Conservation (phyloP, 1,284 basidiomycete genomes). For the Rhodotorula sp. region DNA sequence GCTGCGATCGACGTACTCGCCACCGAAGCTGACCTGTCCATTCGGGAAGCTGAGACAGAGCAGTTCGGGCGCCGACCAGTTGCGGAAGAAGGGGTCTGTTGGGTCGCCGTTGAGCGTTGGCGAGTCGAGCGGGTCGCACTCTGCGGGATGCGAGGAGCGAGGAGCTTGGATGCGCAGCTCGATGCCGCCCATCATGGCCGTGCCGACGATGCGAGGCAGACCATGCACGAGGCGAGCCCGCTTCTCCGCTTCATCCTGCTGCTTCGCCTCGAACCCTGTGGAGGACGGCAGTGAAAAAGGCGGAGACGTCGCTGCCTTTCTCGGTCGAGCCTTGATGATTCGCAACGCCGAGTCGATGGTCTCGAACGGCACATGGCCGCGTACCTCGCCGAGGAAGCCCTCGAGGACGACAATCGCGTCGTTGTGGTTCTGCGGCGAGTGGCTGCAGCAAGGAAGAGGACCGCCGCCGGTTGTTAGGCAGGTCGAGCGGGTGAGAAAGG, state of each 20-base stretch:
- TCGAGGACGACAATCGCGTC: constrained; percentile 36
- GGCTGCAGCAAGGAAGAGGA: not conserved
- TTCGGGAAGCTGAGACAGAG: constrained; percentile 33
- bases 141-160: not conserved
- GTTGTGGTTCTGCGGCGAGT: constrained; percentile 21
- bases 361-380: constrained; percentile 40
- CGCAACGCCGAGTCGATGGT: constrained; percentile 32
- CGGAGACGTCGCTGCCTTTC: not conserved
- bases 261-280: not conserved
- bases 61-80: constrained; percentile 34
- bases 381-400: constrained; percentile 32
- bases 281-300: not conserved
- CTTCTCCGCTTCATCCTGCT: not conserved
- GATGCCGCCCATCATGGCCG: constrained; percentile 14
- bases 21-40: constrained; percentile 18
- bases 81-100: constrained; percentile 33
- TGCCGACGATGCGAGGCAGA: constrained; percentile 24
- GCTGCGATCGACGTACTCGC: constrained; percentile 28
- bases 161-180: constrained; percentile 34
- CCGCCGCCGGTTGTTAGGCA: not conserved
- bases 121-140: not conserved
- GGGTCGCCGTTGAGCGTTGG: constrained; percentile 2
- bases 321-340: constrained; percentile 30
- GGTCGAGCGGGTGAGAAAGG: not conserved
- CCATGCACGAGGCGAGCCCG: not conserved